Base-by-base conservation (phyloP, 164 flowering plant genomes). In the Berberis thunbergii region DNA sequence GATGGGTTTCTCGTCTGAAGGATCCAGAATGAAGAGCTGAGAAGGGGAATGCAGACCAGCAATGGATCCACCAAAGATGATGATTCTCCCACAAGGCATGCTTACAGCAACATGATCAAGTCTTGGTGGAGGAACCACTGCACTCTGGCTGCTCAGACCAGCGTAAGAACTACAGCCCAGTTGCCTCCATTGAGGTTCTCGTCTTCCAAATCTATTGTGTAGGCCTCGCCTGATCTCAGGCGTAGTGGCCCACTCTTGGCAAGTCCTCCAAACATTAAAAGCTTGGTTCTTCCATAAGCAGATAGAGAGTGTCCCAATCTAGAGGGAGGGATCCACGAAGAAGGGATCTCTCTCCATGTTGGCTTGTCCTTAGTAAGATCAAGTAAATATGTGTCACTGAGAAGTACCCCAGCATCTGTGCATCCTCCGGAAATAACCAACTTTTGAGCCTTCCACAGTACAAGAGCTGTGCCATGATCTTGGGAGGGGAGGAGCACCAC, bases 391-490 rank as follows among this genome's bases (percentile, higher is more conserved):
- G 95, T 89, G 54, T 92, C 98, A 54, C 95, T 89, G 8, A 91
- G 81, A 61, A 91, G 95, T 26, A 89, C 98, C 44, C 98, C 96
- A 53, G 95, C 83, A 78, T 92, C 96, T 9, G 96, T 91, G 78
- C 98, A 92, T 4, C 98, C 98, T 64, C 98, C 96, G 46, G 95
- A 92, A 54, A 89, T 95, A 6, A 92, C 80, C 76, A 92, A 71
- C 78, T 89, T 89, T 87, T 8, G 91, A 82, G 13, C 98, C 96
- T 70, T 89, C 98, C 49, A 92, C 88, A 4, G 98, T 89, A 76
- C 98, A 92, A 3, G 98, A 92, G 68, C 98, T 92, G 66, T 92
- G 98, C 98, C 98, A 92, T 70, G 98, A 89, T 76, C 98, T 82
- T 7, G 98, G 95, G 56, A 88, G 79, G 0, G 97, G 97, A 48